Evolutionary conservation across 768 basidiomycete species (phyloP).

Genomic region (Panus rudis): DNA sequence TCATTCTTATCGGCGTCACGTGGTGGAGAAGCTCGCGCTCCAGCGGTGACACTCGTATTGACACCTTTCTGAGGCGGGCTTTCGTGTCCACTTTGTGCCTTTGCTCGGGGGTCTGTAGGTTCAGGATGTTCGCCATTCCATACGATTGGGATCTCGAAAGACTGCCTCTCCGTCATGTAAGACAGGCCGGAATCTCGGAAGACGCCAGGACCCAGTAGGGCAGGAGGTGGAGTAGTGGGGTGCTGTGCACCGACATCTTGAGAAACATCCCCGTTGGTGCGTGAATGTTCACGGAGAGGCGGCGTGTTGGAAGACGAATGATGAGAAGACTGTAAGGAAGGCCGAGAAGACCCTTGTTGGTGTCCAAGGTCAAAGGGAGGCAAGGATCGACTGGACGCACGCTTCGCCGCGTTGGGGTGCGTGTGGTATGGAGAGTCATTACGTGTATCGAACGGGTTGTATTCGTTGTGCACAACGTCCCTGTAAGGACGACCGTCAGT

Average conservation of each 20-base stretch:
- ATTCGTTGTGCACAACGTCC: neutral
- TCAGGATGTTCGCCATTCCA: slow-evolving; percentile 49
- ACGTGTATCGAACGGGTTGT: slow-evolving; percentile 2
- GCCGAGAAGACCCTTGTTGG: slow-evolving; percentile 3
- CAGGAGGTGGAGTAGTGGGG: slow-evolving; percentile 26
- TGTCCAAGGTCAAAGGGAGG: no score
- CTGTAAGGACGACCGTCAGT: slow-evolving; percentile 8
- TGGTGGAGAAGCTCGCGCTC: no score
- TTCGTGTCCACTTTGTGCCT: slow-evolving; percentile 5
- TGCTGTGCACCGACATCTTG: slow-evolving; percentile 10
- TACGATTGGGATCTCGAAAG: slow-evolving; percentile 48
- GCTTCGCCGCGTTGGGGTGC: neutral
- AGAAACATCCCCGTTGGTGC: neutral
- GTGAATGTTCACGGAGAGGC: neutral
- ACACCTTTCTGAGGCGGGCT: slow-evolving; percentile 2
- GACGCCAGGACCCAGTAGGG: slow-evolving; percentile 48
- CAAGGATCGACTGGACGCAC: neutral
- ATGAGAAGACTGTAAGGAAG: slow-evolving; percentile 4
- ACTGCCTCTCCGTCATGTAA: slow-evolving; percentile 33
- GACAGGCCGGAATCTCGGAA: slow-evolving; percentile 68
- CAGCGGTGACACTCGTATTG: no score
- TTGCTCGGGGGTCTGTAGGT: slow-evolving; percentile 4
- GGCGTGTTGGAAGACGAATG: slow-evolving; percentile 6
- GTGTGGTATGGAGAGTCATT: neutral
- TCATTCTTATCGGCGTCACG: slow-evolving; percentile 35